Evolutionary conservation across 2,329 filamentous ascomycete genomes (phyloP), one percentile per base, ranked within the genome.

Genomic region (Epichloe gansuensis): DNA sequence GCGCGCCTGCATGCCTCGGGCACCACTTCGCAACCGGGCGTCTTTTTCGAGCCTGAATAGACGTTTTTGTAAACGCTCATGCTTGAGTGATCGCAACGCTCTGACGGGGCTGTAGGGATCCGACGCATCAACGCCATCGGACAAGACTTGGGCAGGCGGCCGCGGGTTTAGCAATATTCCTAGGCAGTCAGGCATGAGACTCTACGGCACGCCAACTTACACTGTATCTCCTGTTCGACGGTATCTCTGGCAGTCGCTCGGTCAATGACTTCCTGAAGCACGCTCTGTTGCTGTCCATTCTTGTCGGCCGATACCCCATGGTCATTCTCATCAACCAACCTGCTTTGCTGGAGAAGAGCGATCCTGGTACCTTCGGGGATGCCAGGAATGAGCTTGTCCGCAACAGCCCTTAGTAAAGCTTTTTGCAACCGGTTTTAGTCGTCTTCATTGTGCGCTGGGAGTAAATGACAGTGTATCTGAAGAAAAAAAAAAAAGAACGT

Each of bases 331-430:
- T 65, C 58, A 2, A 57, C 59, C 31, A 66, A 58, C 45, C 58
- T 70, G 0, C 81, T 87, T 66, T 89, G 85, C 58, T 87, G 84
- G 12, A 89, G 64, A 46, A 89, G 79, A 0, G 82, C 75, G 43
- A 88, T 75, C 23, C 81, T 75, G 0, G 81, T 80, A 34, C 77
- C 71, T 57, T 84, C 76, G 0, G 84, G 80, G 40, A 89, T 82
- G 0, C 86, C 87, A 0, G 88, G 87, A 15, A 94, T 85, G 36
- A 89, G 73, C 60, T 87, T 87, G 55, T 89, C 82, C 4, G 82
- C 84, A 58, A 94, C 82, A 1, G 88, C 87, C 60, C 80, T 80
- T 15, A 93, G 71, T 6, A 91, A 68, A 0, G 86, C 82, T 85
- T 45, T 51, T 34, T 21, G 8, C 11, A 43, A 27, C 17, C 34